These are phyloP conservation scores for Isoetes engelmannii DNA, from an alignment of 83 land plant species.

Conservation along the genomic window DNA sequence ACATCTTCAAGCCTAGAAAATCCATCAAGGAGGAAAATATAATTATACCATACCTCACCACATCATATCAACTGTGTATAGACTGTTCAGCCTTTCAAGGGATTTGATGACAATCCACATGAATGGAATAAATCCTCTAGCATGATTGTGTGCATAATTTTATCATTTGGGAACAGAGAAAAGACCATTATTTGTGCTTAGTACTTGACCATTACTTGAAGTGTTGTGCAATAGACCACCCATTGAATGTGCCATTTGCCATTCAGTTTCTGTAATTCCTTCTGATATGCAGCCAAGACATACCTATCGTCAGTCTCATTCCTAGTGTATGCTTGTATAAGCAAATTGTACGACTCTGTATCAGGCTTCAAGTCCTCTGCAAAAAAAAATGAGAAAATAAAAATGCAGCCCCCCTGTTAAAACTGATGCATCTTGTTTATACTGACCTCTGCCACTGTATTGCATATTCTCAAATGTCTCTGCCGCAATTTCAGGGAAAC, in stretches of 20 bases:
- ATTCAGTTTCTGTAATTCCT: not conserved
- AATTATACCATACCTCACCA: too few relatives aligned
- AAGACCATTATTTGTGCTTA: too few relatives aligned
- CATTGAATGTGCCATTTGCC: too few relatives aligned
- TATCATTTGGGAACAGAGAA: too few relatives aligned
- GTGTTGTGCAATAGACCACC: too few relatives aligned
- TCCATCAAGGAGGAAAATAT: not conserved
- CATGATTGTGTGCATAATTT: too few relatives aligned
- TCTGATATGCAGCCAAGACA: not conserved
- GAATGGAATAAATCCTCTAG: too few relatives aligned
- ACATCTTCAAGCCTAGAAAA: slow-evolving; percentile 71
- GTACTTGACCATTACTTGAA: too few relatives aligned
- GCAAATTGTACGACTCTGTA: slow-evolving; percentile 91
- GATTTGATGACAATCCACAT: too few relatives aligned
- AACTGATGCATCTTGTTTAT: too few relatives aligned
- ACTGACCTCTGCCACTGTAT: slow-evolving; percentile 62
- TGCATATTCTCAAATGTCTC: slow-evolving; percentile 92
- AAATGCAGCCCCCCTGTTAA: not conserved
- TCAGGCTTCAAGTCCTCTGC: slow-evolving; percentile 89
- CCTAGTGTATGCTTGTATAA: slow-evolving; percentile 81
- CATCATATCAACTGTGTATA: too few relatives aligned
- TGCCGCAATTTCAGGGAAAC: slow-evolving; percentile 83
- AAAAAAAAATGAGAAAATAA: slow-evolving; percentile 1
- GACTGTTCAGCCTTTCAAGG: too few relatives aligned
- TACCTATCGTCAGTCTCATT: slow-evolving; percentile 85